Conservation (phyloP, 2,329 filamentous ascomycete genomes). For the Colletotrichum sp. region DNA sequence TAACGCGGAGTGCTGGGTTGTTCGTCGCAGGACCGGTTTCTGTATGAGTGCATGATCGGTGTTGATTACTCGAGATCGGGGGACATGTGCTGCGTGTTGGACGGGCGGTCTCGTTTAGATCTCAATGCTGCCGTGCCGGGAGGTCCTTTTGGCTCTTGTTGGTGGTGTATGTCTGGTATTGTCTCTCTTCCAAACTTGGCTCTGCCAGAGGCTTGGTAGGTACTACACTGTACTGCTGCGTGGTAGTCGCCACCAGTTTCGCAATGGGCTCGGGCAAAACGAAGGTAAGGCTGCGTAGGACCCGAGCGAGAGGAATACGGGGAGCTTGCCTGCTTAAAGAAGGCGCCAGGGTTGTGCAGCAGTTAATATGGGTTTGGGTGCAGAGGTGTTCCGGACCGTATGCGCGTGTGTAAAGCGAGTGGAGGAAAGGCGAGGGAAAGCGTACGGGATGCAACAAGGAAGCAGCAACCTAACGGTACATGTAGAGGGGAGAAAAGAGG, state of each 20-base stretch:
- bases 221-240: background rate
- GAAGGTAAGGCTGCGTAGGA: background rate
- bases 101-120: conserved; percentile 11
- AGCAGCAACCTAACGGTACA: background rate
- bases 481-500: conserved; percentile 3
- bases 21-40: background rate
- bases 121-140: background rate
- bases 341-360: conserved; percentile 12
- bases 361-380: conserved; percentile 2
- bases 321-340: conserved; percentile 19
- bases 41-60: conserved; percentile 16
- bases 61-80: conserved; percentile 1
- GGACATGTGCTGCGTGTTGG: background rate
- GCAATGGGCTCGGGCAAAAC: background rate
- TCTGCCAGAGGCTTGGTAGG: background rate
- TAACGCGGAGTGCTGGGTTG: conserved; percentile 2
- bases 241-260: conserved; percentile 5
- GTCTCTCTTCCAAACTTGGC: background rate
- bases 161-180: background rate
- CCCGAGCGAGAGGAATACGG: conserved; percentile 1
- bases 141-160: background rate
- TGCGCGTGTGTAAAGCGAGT: background rate
- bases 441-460: background rate
- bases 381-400: background rate
- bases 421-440: background rate